Conservation (phyloP, 2,329 filamentous ascomycete species). For the Ophiostoma triangulosporum region DNA sequence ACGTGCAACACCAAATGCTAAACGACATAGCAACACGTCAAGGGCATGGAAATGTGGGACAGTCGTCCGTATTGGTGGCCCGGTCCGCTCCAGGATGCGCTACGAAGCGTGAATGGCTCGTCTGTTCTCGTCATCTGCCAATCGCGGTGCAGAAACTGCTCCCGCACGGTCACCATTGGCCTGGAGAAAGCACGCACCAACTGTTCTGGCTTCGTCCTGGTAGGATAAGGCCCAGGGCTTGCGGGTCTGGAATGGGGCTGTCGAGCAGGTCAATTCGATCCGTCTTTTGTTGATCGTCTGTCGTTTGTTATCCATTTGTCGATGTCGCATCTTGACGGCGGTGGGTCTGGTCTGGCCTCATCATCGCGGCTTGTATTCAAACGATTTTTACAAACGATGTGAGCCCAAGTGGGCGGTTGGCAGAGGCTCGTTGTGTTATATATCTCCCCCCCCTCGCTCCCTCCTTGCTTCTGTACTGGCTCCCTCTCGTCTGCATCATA, state of each 20-base stretch:
- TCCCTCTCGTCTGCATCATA: constrained; percentile 3
- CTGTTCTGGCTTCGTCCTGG: constrained; percentile 10
- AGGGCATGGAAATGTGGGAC: constrained; percentile 15
- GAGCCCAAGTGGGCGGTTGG: constrained; percentile 1
- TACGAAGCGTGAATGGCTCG: constrained; percentile 15
- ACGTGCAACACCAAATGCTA: constrained; percentile 1
- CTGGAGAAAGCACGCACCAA: constrained; percentile 14
- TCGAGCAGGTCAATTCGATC: background rate
- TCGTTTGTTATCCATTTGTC: background rate
- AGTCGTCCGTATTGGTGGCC: constrained; percentile 17
- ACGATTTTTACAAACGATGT: too few relatives aligned
- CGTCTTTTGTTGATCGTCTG: background rate
- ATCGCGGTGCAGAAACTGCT: constrained; percentile 16
- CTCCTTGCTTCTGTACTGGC: background rate
- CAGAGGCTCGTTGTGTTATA: constrained; percentile 7
- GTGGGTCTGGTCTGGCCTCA: background rate
- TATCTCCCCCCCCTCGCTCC: background rate
- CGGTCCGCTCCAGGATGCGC: constrained; percentile 2
- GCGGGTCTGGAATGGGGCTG: background rate
- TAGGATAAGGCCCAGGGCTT: background rate
- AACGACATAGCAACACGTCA: background rate
- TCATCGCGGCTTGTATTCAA: background rate
- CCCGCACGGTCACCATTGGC: constrained; percentile 15
- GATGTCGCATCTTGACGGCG: background rate
- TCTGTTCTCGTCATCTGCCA: constrained; percentile 14